Evolutionary conservation across 2,329 filamentous ascomycete genomes (phyloP), one percentile per base, ranked within the genome.

Genomic region (Blastomyces gilchristii): DNA sequence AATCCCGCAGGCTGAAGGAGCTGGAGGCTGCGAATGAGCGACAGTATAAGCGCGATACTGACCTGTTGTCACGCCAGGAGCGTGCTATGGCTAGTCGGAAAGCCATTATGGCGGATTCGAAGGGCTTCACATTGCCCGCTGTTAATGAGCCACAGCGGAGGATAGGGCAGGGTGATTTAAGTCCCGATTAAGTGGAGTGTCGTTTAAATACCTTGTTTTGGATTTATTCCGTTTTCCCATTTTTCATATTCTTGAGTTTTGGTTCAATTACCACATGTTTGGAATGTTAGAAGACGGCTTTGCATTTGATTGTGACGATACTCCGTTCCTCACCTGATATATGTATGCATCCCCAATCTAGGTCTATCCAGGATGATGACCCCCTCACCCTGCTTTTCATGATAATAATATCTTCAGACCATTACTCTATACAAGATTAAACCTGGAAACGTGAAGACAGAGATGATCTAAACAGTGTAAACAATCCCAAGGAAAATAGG

Each of bases 31-130:
- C 62, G 28, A 65, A 65, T 61, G 63, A 64, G 41, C 63, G 64
- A 39, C 66, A 67, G 54, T 66, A 66, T 41, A 57, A 66, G 43
- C 53, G 64, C 43, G 66, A 67, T 53, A 47, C 50, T n/a, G 66
- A 67, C 8, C 18, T 67, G 22, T 50, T 67, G 53, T 39, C 52
- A 5, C 53, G 63, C n/a, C 66, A 67, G 47, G 63, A 67, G 34
- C 61, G 43, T 34, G 25, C 65, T n/a, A 58, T 63, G 43, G 59
- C 58, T 8, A 41, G 58, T 37, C 62, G 64, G 41, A 65, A 64
- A 52, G 62, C 31, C 14, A 25, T 60, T 45, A 62, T 67, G 58
- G 39, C 18, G 34, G 62, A 61, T 34, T 45, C 56, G 28, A 39
- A 25, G 16, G 62, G 50, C 6, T 59, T 62, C 5, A 28, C 47